phyloP scores from a whole-genome alignment of 768 basidiomycete genomes.

The Amanita polypyramis region DNA sequence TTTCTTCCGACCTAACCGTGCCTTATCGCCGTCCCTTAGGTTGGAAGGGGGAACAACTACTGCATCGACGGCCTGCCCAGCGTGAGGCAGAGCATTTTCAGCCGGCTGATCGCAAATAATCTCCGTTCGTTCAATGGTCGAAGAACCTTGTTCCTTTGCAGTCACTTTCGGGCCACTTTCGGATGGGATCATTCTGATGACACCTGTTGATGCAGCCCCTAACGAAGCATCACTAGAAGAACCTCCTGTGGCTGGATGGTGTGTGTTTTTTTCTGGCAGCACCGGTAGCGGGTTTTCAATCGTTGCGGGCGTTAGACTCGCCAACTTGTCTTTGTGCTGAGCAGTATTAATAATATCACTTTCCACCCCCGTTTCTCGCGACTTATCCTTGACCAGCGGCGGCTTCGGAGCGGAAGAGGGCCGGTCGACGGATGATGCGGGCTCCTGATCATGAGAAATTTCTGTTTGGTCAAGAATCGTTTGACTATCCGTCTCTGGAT shows the following conservation, averaged over 20 bases:
- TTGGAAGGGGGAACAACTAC: neutral
- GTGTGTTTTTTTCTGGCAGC: neutral
- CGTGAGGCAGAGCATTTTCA: neutral
- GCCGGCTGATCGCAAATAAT: neutral
- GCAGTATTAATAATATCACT: neutral
- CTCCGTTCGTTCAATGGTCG: neutral
- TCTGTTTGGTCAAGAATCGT: neutral
- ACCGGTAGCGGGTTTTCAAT: neutral
- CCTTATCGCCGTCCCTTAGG: constrained; percentile 6
- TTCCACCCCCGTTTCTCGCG: neutral
- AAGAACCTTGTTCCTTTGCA: neutral
- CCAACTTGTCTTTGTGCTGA: neutral
- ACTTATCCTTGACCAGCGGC: neutral
- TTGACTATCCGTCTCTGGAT: neutral
- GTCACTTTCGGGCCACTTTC: neutral
- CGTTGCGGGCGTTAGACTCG: neutral
- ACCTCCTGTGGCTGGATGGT: neutral
- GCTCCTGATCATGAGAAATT: neutral
- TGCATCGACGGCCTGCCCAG: neutral
- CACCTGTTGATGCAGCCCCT: neutral
- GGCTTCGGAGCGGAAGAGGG: neutral
- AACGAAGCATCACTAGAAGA: neutral
- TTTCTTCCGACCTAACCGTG: constrained; percentile 18
- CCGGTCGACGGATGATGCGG: neutral
- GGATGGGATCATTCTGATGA: neutral